Evolutionary conservation across 495 filamentous ascomycete species (phyloP).

Genomic region (Pyronema domesticum): DNA sequence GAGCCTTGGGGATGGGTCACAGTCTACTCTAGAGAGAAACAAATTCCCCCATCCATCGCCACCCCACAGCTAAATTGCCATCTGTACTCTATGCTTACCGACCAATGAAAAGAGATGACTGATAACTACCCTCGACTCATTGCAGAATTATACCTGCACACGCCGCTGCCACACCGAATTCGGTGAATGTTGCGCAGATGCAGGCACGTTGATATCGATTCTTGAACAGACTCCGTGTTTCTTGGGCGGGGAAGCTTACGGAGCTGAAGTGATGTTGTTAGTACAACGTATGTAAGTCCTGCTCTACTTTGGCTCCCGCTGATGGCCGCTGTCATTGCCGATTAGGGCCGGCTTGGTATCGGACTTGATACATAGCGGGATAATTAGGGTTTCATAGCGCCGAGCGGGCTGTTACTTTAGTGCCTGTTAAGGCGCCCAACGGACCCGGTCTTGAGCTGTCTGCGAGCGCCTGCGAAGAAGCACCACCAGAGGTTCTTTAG

Average conservation of each 20-base stretch:
- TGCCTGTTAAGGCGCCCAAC: not conserved
- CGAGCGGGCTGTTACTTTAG: not conserved
- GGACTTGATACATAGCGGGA: no score
- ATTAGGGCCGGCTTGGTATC: no score
- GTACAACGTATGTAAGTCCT: no score
- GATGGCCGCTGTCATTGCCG: no score
- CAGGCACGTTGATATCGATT: not conserved
- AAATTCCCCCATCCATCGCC: no score
- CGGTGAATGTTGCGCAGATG: not conserved
- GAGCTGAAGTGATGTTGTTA: not conserved
- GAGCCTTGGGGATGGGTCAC: no score
- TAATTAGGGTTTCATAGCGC: not conserved
- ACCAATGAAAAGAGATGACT: not conserved
- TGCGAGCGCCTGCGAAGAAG: not conserved
- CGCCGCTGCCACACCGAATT: not conserved
- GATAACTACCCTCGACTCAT: not conserved
- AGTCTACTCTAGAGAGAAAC: no score
- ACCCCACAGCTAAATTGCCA: no score
- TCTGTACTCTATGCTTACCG: not conserved
- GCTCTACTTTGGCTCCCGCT: not conserved
- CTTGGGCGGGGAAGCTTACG: not conserved
- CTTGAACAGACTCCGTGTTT: not conserved
- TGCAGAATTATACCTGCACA: not conserved
- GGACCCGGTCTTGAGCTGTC: not conserved
- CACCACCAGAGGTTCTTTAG: not conserved